Evolutionary conservation across 192 early-diverging fungal genomes (phyloP), one percentile per base, ranked within the genome.

Genomic region (Backusella liffmaniae): DNA sequence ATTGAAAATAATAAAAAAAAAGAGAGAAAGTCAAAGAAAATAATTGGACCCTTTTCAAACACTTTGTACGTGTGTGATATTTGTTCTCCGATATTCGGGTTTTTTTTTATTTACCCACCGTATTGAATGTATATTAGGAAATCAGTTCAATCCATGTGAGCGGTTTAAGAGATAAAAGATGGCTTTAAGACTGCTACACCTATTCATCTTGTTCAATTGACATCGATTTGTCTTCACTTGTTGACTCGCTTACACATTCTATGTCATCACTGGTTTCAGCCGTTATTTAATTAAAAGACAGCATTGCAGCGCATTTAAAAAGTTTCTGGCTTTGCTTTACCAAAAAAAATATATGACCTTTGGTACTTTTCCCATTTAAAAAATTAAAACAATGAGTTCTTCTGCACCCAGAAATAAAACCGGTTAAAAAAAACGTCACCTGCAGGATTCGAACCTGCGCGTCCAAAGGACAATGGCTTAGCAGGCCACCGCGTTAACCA

Each of bases 391-490:
- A 30, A 30, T 6, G 36, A 37, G 1, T 37, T 37, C 10, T 3
- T 42, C 12, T 42, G 0, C 3, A 42, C 0, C 1, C 23, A 9
- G 2, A 26, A 10, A 56, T 9, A 23, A 21, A 53, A 23, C 51
- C 6, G 26, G 0, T 26, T 26, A 26, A 39, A 70, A 70, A 70
- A 69, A 0, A 46, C 88, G 88, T 79, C 87, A 77, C 77, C 87
- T 88, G 89, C 88, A 89, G 88, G 88, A 89, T 89, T 89, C 85
- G 88, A 89, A 89, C 88, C 88, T 89, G 85, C 89, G 88, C 88
- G 76, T 76, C 78, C 80, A 89, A 75, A 82, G 78, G 78, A 73
- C 77, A 89, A 84, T 87, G 81, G 82, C 87, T 88, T 89, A 88
- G 84, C 84, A 89, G 88, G 84, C 79, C 87, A 88, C 80, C 88